phyloP scores from a whole-genome alignment of 768 basidiomycete genomes.

The Psilocybe tampanensis region DNA sequence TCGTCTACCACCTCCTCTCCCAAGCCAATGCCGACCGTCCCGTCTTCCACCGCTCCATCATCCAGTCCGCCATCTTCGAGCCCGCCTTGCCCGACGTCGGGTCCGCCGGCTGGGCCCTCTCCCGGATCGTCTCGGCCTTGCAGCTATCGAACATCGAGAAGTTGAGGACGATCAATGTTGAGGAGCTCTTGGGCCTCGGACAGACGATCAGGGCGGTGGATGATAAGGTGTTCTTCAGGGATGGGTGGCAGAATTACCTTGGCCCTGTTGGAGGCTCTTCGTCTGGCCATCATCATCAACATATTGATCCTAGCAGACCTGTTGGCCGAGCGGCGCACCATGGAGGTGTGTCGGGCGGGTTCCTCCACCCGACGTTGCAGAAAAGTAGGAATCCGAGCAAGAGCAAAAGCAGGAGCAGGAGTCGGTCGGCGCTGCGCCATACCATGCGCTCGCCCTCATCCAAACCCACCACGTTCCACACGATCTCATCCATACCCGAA shows the following conservation, averaged over 20 bases:
- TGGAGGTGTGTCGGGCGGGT: neutral
- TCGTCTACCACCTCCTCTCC: constrained; percentile 67
- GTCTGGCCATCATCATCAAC: neutral
- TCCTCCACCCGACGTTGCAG: constrained; percentile 8
- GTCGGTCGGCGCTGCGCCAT: constrained; percentile 20
- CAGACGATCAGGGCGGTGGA: constrained; percentile 61
- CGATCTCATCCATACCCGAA: constrained; percentile 16
- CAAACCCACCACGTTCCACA: neutral
- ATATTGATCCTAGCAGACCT: constrained; percentile 10
- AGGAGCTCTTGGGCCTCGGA: constrained; percentile 55
- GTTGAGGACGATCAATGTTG: constrained; percentile 58
- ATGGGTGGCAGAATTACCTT: constrained; percentile 52
- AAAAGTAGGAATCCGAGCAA: constrained; percentile 28
- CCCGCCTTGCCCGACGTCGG: constrained; percentile 60
- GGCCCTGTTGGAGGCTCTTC: constrained; percentile 23
- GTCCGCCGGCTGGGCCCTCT: constrained; percentile 68
- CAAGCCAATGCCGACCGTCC: constrained; percentile 57
- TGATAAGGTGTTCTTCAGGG: constrained; percentile 69
- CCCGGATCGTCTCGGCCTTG: constrained; percentile 60
- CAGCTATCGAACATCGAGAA: constrained; percentile 59
- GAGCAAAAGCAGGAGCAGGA: constrained; percentile 28
- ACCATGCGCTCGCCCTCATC: constrained; percentile 12
- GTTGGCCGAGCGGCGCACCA: constrained; percentile 3
- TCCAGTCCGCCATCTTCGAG: constrained; percentile 74
- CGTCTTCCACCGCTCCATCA: constrained; percentile 71